Evolutionary conservation across 768 basidiomycete genomes (phyloP).

Genomic region (Trametopsis cervina): DNA sequence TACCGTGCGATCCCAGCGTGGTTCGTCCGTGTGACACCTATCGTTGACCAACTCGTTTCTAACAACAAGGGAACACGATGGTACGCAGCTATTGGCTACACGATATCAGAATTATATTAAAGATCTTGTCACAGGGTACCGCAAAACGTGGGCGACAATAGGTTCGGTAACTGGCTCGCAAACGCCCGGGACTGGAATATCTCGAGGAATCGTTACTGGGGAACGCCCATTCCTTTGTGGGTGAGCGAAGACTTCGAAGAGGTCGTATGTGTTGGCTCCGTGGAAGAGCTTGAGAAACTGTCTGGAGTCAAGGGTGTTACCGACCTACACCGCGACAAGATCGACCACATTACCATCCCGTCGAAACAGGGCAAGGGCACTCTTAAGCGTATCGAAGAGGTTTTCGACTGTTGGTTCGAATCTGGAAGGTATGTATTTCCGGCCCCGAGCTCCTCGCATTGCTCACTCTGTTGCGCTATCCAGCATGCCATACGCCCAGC

Average conservation of each 20-base stretch:
- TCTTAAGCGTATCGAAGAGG: conserved; percentile 89
- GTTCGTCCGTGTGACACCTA: conserved; percentile 87
- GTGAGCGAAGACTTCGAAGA: conserved; percentile 89
- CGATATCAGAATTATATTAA: not conserved
- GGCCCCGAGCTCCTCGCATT: not conserved
- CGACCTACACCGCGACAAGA: conserved; percentile 90
- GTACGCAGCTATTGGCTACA: conserved; percentile 30
- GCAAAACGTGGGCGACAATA: conserved; percentile 78
- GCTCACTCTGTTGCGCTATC: not conserved
- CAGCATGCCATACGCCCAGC: conserved; percentile 98
- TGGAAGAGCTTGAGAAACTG: conserved; percentile 78
- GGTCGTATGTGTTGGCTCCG: conserved; percentile 83
- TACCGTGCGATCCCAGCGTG: conserved; percentile 95
- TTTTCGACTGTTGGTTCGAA: conserved; percentile 99
- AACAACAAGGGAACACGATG: conserved; percentile 92
- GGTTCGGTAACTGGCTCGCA: conserved; percentile 96
- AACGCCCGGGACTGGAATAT: conserved; percentile 99
- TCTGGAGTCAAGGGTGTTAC: conserved; percentile 81
- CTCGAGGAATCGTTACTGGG: conserved; percentile 99
- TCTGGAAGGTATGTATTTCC: conserved; percentile 73
- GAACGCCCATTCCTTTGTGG: conserved; percentile 96
- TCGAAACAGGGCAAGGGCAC: conserved; percentile 81
- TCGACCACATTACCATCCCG: conserved; percentile 95
- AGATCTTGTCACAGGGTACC: conserved; percentile 65
- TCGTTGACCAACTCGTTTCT: conserved; percentile 78